Evolutionary conservation across 768 basidiomycete genomes (phyloP), one percentile per base, ranked within the genome.

Genomic region (Collybia sp.): DNA sequence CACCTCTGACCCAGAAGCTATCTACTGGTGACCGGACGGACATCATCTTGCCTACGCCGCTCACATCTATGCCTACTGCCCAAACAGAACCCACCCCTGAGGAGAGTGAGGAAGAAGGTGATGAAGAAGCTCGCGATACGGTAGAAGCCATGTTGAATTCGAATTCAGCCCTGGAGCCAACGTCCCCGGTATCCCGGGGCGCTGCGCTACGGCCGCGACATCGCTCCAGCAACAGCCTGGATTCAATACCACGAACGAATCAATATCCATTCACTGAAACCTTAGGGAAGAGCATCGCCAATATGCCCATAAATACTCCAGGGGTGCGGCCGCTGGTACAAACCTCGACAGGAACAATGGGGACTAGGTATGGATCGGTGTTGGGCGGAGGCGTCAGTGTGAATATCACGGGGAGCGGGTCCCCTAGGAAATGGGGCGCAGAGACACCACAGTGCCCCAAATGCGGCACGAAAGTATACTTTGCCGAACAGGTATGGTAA

Each of bases 391-490:
- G 48, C 39, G 33, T 64, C n/a, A 35, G 50, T 10, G 58, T 67
- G 8, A 63, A 70, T 25, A 53, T 65, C 47, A 69, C 69, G 4
- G 67, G 69, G 11, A 63, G 61, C 10, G 61, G 62, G 12, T 67
- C 73, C 25, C 68, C 69, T 9, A 72, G 64, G 47, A 70, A 72
- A 49, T 84, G 81, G 74, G 81, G 77, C 31, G 65, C 60, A 17
- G 73, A 76, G 16, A 77, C 79, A 6, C 85, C 88, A 15, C 58
- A 58, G 15, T 93, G 89, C 54, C 79, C 83, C 8, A 72, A 74
- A 45, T 93, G 89, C 52, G 70, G 69, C 32, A 81, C 85, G 72
- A 83, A 75, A 43, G 89, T 93, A 9, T 93, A 87, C 66, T 91
- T 92, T 57, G 88, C 89, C 12, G 88, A 92, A 61, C 87, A 88